phyloP scores from a whole-genome alignment of 805 yeast genomes.

The Wickerhamiella shivajii region DNA sequence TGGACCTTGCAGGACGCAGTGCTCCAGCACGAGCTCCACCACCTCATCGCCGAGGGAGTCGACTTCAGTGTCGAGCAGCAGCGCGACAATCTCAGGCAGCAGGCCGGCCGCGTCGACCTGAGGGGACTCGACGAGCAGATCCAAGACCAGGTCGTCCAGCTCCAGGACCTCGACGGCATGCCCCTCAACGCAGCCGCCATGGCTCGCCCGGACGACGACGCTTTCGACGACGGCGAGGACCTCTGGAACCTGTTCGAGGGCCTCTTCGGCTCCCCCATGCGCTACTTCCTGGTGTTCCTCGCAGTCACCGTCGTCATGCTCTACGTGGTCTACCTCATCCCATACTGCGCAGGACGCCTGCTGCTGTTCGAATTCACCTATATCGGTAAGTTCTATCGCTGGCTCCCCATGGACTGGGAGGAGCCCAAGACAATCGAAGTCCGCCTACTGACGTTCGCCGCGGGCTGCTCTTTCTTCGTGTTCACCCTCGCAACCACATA shows the following conservation, averaged over 20 bases:
- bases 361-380: too few species aligned
- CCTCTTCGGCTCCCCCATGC: conserved; percentile 5
- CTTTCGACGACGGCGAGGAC: conserved; percentile 1
- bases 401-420: background rate
- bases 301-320: background rate
- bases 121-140: background rate
- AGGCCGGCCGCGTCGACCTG: background rate
- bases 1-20: conserved; percentile 6
- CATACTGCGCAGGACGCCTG: conserved; percentile 2
- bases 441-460: background rate
- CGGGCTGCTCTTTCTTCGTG: background rate
- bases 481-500: conserved; percentile 1
- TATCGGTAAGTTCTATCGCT: background rate
- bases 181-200: background rate
- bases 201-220: background rate
- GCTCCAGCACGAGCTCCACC: background rate
- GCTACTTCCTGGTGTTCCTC: background rate
- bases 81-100: background rate
- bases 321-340: conserved; percentile 1
- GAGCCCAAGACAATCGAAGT: background rate
- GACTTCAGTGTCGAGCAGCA: background rate
- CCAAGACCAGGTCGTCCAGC: background rate
- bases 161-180: conserved; percentile 1
- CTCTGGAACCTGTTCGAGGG: conserved; percentile 3
- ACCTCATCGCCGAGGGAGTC: background rate